Evolutionary conservation across 108 stramenopile genomes (phyloP).

Genomic region (Craspedostauros australis): DNA sequence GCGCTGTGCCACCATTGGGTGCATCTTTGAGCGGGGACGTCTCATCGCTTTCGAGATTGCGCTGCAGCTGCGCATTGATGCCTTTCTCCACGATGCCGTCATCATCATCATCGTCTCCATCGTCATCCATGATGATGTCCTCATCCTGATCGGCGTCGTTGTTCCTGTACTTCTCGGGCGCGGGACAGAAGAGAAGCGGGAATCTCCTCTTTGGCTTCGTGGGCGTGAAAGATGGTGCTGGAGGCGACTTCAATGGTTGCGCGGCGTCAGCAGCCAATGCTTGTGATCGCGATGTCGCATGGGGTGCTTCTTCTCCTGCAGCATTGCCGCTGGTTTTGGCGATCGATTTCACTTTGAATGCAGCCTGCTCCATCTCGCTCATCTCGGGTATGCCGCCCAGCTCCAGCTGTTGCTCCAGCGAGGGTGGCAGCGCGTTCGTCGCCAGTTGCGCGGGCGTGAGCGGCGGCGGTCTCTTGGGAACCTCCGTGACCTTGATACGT

Average conservation of each 20-base stretch:
- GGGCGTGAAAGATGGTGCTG: neutral
- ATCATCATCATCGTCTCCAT: slow-evolving; percentile 23
- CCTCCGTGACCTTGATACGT: slow-evolving; percentile 73
- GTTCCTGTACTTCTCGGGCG: slow-evolving; percentile 35
- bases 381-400: too few relatives aligned
- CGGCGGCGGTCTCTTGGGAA: slow-evolving; percentile 20
- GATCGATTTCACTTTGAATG: neutral
- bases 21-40: too few relatives aligned
- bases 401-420: slow-evolving; percentile 11
- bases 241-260: too few relatives aligned
- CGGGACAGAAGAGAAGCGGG: slow-evolving; percentile 30
- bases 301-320: slow-evolving; percentile 1
- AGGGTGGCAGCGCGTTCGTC: slow-evolving; percentile 12
- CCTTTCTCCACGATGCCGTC: slow-evolving; percentile 19
- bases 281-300: too few relatives aligned
- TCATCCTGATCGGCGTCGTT: slow-evolving; percentile 26
- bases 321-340: slow-evolving; percentile 1
- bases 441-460: neutral
- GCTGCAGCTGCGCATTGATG: too few relatives aligned
- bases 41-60: too few relatives aligned
- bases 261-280: too few relatives aligned
- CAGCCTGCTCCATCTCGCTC: too few relatives aligned
- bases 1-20: too few relatives aligned
- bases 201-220: slow-evolving; percentile 4
- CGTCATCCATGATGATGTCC: slow-evolving; percentile 8